Conservation (phyloP, 2,329 filamentous ascomycete genomes). For the Fusarium gaditjirri region DNA sequence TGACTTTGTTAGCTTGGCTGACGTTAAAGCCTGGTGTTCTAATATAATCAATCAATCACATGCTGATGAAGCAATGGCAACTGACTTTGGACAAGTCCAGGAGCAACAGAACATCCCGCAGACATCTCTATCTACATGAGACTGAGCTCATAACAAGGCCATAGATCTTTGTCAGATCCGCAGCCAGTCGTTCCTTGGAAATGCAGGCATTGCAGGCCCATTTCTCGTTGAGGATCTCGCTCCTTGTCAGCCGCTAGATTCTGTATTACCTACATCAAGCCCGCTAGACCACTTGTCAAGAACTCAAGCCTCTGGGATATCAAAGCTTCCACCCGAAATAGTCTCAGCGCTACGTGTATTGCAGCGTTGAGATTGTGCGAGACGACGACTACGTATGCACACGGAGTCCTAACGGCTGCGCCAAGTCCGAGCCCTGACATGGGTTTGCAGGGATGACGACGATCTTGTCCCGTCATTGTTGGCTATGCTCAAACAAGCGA, state of each 20-base stretch:
- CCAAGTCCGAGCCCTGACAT: constrained; percentile 23
- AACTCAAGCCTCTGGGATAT: constrained; percentile 22
- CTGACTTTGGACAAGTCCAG: neutral
- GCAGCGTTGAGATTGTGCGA: constrained; percentile 2
- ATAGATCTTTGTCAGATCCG: constrained; percentile 38
- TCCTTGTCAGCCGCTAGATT: constrained; percentile 26
- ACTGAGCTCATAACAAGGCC: constrained; percentile 7
- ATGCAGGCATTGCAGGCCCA: constrained; percentile 14
- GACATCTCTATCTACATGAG: constrained; percentile 2
- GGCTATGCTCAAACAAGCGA: constrained; percentile 29
- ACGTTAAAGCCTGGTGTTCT: neutral
- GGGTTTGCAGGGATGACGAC: constrained; percentile 27
- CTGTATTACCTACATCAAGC: constrained; percentile 13
- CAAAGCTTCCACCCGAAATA: constrained; percentile 26
- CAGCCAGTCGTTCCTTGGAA: constrained; percentile 23
- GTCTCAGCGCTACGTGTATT: constrained; percentile 29
- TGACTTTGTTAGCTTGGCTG: constrained; percentile 9
- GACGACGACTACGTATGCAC: neutral
- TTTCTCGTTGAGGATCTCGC: constrained; percentile 13
- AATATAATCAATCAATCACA: constrained; percentile 1
- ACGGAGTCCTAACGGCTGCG: constrained; percentile 12
- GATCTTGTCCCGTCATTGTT: constrained; percentile 34
- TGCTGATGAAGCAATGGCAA: neutral
- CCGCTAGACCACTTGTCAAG: constrained; percentile 18
- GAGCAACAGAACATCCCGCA: neutral